Percentiles rank a stretch among this genome's conserved stretches.
Evolutionary conservation across 257 asterid species (phyloP).

Genomic region (Capsicum pubescens): DNA sequence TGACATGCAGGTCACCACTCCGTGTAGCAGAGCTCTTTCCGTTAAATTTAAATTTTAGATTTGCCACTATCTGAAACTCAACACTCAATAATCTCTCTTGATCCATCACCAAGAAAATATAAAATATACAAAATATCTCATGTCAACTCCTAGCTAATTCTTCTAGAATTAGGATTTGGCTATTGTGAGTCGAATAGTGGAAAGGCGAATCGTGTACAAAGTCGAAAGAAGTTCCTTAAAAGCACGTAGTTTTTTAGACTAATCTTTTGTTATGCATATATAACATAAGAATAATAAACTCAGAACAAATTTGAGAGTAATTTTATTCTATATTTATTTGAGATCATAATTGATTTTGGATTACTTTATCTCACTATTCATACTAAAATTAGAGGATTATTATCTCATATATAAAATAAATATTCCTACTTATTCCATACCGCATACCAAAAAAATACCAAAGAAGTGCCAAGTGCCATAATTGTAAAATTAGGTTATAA

Average conservation of each 20-base stretch:
- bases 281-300: no score
- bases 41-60: background rate
- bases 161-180: background rate
- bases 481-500: background rate
- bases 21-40: background rate
- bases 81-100: background rate
- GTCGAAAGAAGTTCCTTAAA: background rate
- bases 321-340: no score
- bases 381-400: no score
- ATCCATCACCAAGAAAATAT: background rate
- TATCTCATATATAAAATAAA: no score
- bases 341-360: no score
- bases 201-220: background rate
- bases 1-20: no score
- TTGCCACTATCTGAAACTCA: background rate
- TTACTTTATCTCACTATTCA: no score
- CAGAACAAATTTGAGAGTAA: no score
- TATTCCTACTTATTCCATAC: no score
- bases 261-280: background rate
- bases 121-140: background rate
- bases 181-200: background rate
- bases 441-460: no score
- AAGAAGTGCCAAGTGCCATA: background rate
- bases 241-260: background rate
- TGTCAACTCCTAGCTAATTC: background rate